A percentile compares a stretch with the other conserved stretches of the same genome.
Conservation (phyloP, 2,329 filamentous ascomycete genomes). For the Aspergillus pseudoviridinutans region DNA sequence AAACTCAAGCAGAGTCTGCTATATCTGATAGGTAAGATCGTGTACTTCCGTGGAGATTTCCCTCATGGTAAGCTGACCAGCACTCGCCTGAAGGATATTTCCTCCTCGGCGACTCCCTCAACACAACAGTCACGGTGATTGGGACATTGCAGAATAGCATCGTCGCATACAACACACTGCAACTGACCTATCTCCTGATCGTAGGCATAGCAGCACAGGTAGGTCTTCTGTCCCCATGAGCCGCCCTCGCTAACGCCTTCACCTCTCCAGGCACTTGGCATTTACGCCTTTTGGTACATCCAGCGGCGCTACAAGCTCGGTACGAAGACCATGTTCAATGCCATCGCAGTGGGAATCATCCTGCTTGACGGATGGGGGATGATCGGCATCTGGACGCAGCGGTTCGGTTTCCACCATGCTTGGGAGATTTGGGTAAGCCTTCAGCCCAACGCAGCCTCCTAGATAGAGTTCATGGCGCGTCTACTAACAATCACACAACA, state of each 20-base stretch:
- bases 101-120: constrained; percentile 64
- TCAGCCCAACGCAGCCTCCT: too few species aligned
- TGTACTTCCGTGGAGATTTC: not conserved
- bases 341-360: constrained; percentile 58
- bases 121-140: constrained; percentile 67
- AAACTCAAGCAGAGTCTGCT: constrained; percentile 62
- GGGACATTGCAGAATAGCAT: constrained; percentile 62
- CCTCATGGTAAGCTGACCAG: not conserved
- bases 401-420: constrained; percentile 51
- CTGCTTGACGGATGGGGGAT: constrained; percentile 57
- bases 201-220: constrained; percentile 63
- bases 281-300: constrained; percentile 58
- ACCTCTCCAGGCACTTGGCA: constrained; percentile 46
- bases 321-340: constrained; percentile 67
- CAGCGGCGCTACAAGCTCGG: constrained; percentile 57
- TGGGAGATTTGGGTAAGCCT: constrained; percentile 50
- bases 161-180: constrained; percentile 61
- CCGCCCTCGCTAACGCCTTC: not conserved
- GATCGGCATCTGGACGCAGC: constrained; percentile 55
- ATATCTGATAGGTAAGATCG: constrained; percentile 54
- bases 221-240: not conserved
- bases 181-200: constrained; percentile 62
- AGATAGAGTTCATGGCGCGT: too few species aligned
- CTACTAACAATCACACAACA: constrained; percentile 4
- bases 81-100: constrained; percentile 50